Evolutionary conservation across 805 yeast genomes (phyloP).

Genomic region (Candida sphagnicola): DNA sequence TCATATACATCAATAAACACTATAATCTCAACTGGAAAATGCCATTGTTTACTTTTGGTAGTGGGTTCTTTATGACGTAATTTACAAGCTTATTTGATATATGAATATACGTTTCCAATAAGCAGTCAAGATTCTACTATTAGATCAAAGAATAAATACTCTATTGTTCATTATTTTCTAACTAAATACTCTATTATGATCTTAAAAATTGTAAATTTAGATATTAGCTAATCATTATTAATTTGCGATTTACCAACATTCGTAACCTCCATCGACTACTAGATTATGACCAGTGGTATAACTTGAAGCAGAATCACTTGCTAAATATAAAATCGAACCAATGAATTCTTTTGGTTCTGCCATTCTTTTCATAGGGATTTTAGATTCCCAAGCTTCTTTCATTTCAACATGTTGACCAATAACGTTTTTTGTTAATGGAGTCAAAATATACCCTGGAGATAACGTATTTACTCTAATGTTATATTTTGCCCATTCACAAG

Average conservation of each 20-base stretch:
- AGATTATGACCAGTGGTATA: constrained; percentile 84
- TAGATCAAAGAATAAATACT: too few relatives aligned
- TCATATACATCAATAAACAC: too few relatives aligned
- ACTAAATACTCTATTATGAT: not conserved
- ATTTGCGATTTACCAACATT: constrained; percentile 75
- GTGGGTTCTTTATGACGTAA: too few relatives aligned
- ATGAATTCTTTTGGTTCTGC: constrained; percentile 83
- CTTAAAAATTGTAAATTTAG: too few relatives aligned
- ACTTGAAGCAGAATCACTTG: constrained; percentile 64
- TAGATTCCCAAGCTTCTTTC: constrained; percentile 69
- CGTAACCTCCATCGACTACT: constrained; percentile 85
- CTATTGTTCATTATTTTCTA: too few relatives aligned
- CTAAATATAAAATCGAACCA: constrained; percentile 71
- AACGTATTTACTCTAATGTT: constrained; percentile 73
- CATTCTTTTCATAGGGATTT: constrained; percentile 76
- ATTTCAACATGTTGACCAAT: constrained; percentile 55
- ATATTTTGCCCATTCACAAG: constrained; percentile 78
- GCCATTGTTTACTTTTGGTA: too few relatives aligned
- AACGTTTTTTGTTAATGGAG: constrained; percentile 74
- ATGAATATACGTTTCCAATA: too few relatives aligned
- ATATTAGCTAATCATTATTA: too few relatives aligned
- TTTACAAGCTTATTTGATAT: too few relatives aligned
- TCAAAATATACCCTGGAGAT: constrained; percentile 77
- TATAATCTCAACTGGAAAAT: too few relatives aligned
- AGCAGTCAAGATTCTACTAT: too few relatives aligned